Evolutionary conservation across 495 filamentous ascomycete genomes (phyloP).

Genomic region (Zalerion maritima): DNA sequence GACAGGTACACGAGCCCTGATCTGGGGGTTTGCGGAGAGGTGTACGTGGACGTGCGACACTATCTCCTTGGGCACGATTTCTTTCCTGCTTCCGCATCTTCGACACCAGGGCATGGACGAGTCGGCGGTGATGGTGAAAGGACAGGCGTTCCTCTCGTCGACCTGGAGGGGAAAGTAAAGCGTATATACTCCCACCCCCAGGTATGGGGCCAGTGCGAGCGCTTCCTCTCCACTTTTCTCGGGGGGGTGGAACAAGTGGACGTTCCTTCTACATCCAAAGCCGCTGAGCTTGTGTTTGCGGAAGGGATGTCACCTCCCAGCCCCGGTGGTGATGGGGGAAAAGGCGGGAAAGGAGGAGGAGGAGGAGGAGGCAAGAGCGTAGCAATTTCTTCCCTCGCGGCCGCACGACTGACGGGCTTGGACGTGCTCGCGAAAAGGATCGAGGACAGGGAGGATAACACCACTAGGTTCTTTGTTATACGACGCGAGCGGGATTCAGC

Average conservation of each 20-base stretch:
- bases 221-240: constrained; percentile 51
- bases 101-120: constrained; percentile 6
- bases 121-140: constrained; percentile 7
- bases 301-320: too few relatives aligned
- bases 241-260: constrained; percentile 64
- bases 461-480: constrained; percentile 76
- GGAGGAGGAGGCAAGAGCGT: constrained; percentile 54
- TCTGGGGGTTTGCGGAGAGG: constrained; percentile 61
- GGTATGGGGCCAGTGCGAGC: constrained; percentile 82
- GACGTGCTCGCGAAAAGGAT: constrained; percentile 58
- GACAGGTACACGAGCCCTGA: constrained; percentile 42
- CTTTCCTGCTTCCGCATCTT: constrained; percentile 9
- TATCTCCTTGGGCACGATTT: constrained; percentile 48
- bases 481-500: constrained; percentile 22
- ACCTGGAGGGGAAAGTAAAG: constrained; percentile 34
- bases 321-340: too few relatives aligned
- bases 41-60: constrained; percentile 75
- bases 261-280: constrained; percentile 72
- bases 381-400: constrained; percentile 62
- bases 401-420: constrained; percentile 51
- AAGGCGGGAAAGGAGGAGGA: too few relatives aligned
- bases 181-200: constrained; percentile 83
- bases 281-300: constrained; percentile 56
- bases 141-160: constrained; percentile 16
- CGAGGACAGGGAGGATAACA: constrained; percentile 74